Evolutionary conservation across 2,329 filamentous ascomycete genomes (phyloP).

Genomic region (Fonsecaea erecta): DNA sequence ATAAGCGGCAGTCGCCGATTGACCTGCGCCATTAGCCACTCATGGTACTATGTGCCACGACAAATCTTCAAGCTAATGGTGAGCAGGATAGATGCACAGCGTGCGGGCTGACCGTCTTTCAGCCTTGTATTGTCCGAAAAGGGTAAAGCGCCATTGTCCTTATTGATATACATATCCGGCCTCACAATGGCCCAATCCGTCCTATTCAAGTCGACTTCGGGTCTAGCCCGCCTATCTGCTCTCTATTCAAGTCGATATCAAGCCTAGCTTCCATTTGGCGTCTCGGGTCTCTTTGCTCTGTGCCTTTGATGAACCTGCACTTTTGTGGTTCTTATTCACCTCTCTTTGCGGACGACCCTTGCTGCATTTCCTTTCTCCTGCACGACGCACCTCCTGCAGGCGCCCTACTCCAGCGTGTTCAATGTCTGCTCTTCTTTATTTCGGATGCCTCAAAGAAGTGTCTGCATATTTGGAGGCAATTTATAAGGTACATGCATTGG

Average conservation of each 20-base stretch:
- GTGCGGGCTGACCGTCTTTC: neutral
- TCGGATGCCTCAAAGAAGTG: slow-evolving; percentile 2
- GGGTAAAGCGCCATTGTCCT: slow-evolving; percentile 14
- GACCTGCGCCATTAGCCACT: neutral
- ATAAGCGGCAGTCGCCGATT: neutral
- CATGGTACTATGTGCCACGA: neutral
- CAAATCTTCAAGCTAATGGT: neutral
- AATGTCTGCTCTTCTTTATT: slow-evolving; percentile 19
- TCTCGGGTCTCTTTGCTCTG: slow-evolving; percentile 11
- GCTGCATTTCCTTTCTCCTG: slow-evolving; percentile 14
- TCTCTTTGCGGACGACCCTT: slow-evolving; percentile 16
- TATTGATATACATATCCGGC: slow-evolving; percentile 27
- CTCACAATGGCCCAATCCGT: slow-evolving; percentile 2
- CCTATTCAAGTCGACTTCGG: slow-evolving; percentile 25
- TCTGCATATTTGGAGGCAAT: neutral
- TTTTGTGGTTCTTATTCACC: slow-evolving; percentile 23
- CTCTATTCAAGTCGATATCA: slow-evolving; percentile 25
- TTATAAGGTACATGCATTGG: neutral
- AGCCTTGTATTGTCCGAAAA: slow-evolving; percentile 11
- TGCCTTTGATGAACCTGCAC: neutral
- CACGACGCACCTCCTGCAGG: neutral
- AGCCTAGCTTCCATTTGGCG: neutral
- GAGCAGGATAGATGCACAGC: neutral
- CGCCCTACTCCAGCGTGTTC: neutral
- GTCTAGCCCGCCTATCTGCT: slow-evolving; percentile 1